Base-by-base conservation (phyloP, 192 early-diverging fungal species). In the Coemansia reversa region DNA sequence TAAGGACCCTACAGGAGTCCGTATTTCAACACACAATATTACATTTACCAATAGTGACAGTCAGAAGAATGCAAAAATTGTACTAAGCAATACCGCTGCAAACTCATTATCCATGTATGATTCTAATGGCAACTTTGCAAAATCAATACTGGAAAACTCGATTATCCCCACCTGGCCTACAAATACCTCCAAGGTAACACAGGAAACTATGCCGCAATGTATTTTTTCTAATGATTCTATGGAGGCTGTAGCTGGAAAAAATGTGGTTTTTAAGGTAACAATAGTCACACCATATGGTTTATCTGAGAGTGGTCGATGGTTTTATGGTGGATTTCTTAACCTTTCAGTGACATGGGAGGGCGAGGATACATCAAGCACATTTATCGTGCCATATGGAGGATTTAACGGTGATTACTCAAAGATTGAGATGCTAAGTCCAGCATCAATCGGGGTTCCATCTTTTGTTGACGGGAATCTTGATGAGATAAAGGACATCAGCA, bases 311-410 rank as follows among this genome's bases (percentile, higher is more conserved):
- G 24, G 1, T n/a, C 58, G 47, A n/a, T 60, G 58, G 58, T 60
- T 49, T 19, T 60, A 35, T 60, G 58, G 58, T 0, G 58, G 58
- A 0, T 60, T 49, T 18, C 3, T 60, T 7, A 60, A 60, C 29
- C 50, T 60, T n/a, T 49, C 58, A 5, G 24, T 48, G 11, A 25
- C 16, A 2, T 60, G 45, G 45, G 58, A 60, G 4, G 5, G 19
- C 7, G 58, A 60, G 18, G 29, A 23, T 4, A 18, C 28, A 42
- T 49, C 24, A 1, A 25, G 27, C 7, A 27, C 45, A 4, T 35
- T 49, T 60, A 48, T 51, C 19, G 58, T 60, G 16, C 58, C 58
- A 28, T 60, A 60, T 47, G 58, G 42, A 0, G 58, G 58, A 14
- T 60, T 29, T 48, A 60, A 60, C 29, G 58, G 58, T 7, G 29